These are phyloP conservation scores for Penicillium roqueforti DNA, from an alignment of 495 filamentous ascomycete genomes.

Conservation along the genomic window DNA sequence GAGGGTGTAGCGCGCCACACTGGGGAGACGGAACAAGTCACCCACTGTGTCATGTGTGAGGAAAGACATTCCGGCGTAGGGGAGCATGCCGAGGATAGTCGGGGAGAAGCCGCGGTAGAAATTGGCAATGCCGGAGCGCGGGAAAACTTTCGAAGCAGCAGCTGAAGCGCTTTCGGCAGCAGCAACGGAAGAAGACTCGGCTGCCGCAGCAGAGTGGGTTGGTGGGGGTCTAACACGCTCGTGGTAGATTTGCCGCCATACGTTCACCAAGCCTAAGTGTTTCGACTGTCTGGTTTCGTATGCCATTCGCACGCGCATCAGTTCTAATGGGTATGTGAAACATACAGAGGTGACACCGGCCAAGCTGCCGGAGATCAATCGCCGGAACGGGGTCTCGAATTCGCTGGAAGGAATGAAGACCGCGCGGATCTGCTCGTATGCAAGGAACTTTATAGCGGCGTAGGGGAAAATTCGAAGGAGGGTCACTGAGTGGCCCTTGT, in stretches of 20 bases:
- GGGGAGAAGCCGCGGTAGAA: constrained; percentile 94
- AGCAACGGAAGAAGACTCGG: constrained; percentile 26
- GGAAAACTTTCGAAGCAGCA: constrained; percentile 42
- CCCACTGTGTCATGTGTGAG: constrained; percentile 85
- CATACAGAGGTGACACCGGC: constrained; percentile 90
- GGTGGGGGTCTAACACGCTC: constrained; percentile 52
- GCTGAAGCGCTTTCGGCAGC: constrained; percentile 36
- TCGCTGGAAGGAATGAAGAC: constrained; percentile 62
- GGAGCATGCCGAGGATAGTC: constrained; percentile 88
- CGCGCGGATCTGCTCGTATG: constrained; percentile 90
- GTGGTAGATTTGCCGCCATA: constrained; percentile 78
- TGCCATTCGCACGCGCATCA: constrained; percentile 86
- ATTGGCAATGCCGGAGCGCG: constrained; percentile 69
- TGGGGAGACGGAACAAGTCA: constrained; percentile 69
- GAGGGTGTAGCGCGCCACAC: constrained; percentile 60
- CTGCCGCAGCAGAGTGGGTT: constrained; percentile 19
- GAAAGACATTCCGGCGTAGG: constrained; percentile 97
- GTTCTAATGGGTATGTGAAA: constrained; percentile 90
- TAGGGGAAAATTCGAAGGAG: constrained; percentile 95
- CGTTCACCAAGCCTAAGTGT: constrained; percentile 60
- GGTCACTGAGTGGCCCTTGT: constrained; percentile 90
- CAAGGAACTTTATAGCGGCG: constrained; percentile 93
- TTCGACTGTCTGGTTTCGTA: constrained; percentile 79
- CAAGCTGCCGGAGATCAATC: constrained; percentile 71
- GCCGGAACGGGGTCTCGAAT: constrained; percentile 75